Conservation (phyloP, 331 rosid species). For the Prunus yedoensis region DNA sequence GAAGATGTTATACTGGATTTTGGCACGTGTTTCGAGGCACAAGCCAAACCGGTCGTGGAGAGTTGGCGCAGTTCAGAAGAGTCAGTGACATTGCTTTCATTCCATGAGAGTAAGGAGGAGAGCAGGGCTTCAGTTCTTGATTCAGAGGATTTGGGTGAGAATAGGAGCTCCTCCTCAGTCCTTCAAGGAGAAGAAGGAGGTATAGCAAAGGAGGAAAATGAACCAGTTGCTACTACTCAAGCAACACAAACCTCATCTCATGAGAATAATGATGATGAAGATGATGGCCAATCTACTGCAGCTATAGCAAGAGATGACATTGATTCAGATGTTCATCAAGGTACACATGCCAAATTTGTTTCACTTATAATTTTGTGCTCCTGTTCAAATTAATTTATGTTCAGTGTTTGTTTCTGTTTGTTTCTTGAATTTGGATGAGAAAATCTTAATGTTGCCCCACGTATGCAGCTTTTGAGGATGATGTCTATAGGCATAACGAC, state of each 20-base stretch:
- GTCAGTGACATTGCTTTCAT: slow-evolving; percentile 32
- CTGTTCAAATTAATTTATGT: background rate
- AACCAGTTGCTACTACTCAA: slow-evolving; percentile 23
- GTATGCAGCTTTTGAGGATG: slow-evolving; percentile 52
- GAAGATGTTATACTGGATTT: slow-evolving; percentile 85
- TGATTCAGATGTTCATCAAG: slow-evolving; percentile 46
- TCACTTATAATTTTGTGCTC: background rate
- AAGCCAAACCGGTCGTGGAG: slow-evolving; percentile 48
- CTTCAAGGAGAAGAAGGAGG: slow-evolving; percentile 32
- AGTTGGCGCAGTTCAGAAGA: slow-evolving; percentile 67
- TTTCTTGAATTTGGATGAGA: slow-evolving; percentile 6
- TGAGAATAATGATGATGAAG: slow-evolving; percentile 16
- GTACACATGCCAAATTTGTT: slow-evolving; percentile 26
- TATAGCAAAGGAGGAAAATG: slow-evolving; percentile 19
- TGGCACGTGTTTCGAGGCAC: slow-evolving; percentile 44
- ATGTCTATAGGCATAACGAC: slow-evolving; percentile 34
- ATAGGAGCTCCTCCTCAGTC: slow-evolving; percentile 22
- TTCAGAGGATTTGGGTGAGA: slow-evolving; percentile 25
- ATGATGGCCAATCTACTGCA: slow-evolving; percentile 23
- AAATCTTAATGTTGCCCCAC: slow-evolving; percentile 12
- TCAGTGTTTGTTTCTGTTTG: slow-evolving; percentile 9
- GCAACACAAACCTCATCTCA: slow-evolving; percentile 36
- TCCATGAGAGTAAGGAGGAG: slow-evolving; percentile 28
- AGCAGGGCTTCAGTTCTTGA: slow-evolving; percentile 22
- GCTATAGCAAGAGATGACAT: slow-evolving; percentile 34